Percentiles rank a stretch among this genome's conserved stretches.
phyloP scores from a whole-genome alignment of 2,329 filamentous ascomycete genomes.

The Davidsoniella virescens region DNA sequence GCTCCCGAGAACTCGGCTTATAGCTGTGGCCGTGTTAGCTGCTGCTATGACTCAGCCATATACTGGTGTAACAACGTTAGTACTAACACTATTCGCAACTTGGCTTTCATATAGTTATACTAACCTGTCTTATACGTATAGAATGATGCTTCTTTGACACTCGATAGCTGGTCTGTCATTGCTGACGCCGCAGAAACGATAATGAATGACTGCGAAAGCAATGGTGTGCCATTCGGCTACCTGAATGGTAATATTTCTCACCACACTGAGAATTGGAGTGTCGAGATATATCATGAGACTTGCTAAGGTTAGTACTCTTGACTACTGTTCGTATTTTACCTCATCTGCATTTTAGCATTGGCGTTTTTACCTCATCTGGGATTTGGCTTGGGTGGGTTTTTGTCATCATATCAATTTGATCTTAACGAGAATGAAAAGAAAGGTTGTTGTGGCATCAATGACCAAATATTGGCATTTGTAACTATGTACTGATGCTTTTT shows the following conservation, averaged over 20 bases:
- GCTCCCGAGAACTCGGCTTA: conserved; percentile 4
- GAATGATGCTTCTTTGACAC: conserved; percentile 1
- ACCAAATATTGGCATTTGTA: not conserved
- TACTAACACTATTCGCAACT: not conserved
- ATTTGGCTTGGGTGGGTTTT: not conserved
- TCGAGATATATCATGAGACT: conserved; percentile 2
- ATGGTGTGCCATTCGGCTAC: conserved; percentile 6
- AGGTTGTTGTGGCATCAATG: not conserved
- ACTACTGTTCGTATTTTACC: not conserved
- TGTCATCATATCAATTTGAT: not conserved
- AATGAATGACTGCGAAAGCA: not conserved
- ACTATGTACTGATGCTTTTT: too few relatives aligned
- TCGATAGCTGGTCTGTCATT: conserved; percentile 2
- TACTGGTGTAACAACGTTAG: conserved; percentile 12
- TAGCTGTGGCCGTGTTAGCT: conserved; percentile 9
- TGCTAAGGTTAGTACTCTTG: not conserved
- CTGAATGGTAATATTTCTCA: conserved; percentile 2
- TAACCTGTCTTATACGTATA: not conserved
- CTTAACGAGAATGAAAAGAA: not conserved
- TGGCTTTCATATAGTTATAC: not conserved
- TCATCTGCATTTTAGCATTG: not conserved
- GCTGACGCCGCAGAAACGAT: conserved; percentile 1
- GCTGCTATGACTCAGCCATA: conserved; percentile 3
- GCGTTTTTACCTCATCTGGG: not conserved
- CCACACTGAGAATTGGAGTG: conserved; percentile 6